Evolutionary conservation across 1,284 basidiomycete genomes (phyloP).

Genomic region (Pyrrhoderma noxium): DNA sequence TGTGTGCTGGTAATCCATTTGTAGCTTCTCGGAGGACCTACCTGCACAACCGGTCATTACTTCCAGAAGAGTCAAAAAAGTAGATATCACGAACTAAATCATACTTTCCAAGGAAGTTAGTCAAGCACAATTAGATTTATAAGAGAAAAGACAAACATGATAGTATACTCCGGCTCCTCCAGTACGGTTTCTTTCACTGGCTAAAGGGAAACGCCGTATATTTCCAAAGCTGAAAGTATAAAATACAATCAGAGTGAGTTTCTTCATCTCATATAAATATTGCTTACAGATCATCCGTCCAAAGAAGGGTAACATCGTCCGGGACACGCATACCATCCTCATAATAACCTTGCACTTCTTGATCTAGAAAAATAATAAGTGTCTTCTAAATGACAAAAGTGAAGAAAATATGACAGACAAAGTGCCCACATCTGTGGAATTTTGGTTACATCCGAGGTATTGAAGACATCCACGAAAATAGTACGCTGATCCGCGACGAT

Average conservation of each 20-base stretch:
- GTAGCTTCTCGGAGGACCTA: conserved; percentile 49
- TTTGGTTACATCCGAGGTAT: conserved; percentile 38
- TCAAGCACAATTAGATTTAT: too few species aligned
- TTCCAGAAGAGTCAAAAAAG: too few species aligned
- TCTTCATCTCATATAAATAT: too few species aligned
- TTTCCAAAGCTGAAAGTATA: conserved; percentile 61
- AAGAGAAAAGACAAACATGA: too few species aligned
- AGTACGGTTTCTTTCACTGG: conserved; percentile 44
- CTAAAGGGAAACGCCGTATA: conserved; percentile 47
- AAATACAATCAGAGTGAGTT: too few species aligned
- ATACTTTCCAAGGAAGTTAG: too few species aligned
- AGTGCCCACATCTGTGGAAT: conserved; percentile 64
- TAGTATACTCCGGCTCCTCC: conserved; percentile 68
- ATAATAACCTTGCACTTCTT: conserved; percentile 65
- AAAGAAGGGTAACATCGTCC: conserved; percentile 50
- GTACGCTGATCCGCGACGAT: conserved; percentile 55
- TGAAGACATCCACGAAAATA: conserved; percentile 50
- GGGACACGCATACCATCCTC: conserved; percentile 50
- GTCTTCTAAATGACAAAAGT: too few species aligned
- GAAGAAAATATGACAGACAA: too few species aligned
- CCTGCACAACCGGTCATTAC: too few species aligned
- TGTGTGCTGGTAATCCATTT: conserved; percentile 43
- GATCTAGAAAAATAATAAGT: too few species aligned
- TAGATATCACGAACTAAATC: too few species aligned
- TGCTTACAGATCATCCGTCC: conserved; percentile 63